Percentiles rank a stretch among this genome's conserved stretches.
These are phyloP conservation scores for Gypsophila paniculata DNA, from an alignment of 179 eudicot genomes.

Conservation along the genomic window DNA sequence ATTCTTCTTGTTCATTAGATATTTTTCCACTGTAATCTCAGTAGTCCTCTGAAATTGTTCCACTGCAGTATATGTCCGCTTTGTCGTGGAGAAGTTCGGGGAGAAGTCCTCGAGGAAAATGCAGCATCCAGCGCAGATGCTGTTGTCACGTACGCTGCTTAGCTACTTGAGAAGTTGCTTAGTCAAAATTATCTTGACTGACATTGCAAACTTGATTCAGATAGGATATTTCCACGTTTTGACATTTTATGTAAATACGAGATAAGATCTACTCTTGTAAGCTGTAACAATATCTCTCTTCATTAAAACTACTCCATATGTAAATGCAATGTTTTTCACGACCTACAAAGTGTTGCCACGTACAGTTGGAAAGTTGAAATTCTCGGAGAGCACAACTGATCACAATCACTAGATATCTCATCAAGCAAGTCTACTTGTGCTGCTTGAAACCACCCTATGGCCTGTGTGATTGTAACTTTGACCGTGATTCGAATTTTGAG, in stretches of 20 bases:
- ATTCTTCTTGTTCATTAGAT: neutral
- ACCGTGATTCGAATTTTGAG: neutral
- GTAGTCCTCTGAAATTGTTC: neutral
- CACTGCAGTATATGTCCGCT: conserved; percentile 68
- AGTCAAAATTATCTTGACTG: conserved; percentile 1
- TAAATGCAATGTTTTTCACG: neutral
- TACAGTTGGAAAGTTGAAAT: too few relatives aligned
- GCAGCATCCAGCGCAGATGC: conserved; percentile 34
- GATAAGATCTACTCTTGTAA: conserved; percentile 8
- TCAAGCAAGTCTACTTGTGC: too few relatives aligned
- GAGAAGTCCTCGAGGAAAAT: conserved; percentile 34
- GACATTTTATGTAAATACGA: conserved; percentile 27
- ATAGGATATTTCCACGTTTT: conserved; percentile 10
- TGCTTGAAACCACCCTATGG: too few relatives aligned
- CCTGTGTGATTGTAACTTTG: neutral
- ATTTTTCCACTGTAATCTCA: neutral
- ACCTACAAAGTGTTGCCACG: neutral
- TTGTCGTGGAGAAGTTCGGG: conserved; percentile 69
- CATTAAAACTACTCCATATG: neutral
- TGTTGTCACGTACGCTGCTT: conserved; percentile 19
- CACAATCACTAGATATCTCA: too few relatives aligned
- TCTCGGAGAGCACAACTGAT: too few relatives aligned
- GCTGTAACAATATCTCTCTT: conserved; percentile 10
- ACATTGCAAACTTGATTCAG: conserved; percentile 2
- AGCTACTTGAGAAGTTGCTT: conserved; percentile 14